Evolutionary conservation across 2,329 filamentous ascomycete species (phyloP), one percentile per base, ranked within the genome.

Genomic region (Venturiaceae sp.): DNA sequence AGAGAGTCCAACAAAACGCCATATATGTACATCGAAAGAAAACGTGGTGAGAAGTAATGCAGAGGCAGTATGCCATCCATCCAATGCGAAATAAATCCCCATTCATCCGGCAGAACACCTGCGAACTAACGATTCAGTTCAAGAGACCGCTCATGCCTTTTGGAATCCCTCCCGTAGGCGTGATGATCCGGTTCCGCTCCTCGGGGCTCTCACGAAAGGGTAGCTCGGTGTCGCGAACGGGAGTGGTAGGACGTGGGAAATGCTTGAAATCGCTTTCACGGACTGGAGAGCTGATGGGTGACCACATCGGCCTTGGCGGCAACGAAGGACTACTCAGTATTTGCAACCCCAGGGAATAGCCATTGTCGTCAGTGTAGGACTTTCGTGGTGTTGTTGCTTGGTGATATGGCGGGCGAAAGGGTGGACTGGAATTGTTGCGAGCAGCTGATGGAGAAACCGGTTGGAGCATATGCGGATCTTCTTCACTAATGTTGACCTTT

Each of bases 151-250:
- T 8, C 44, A 50, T 50, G 16, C 44, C 44, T 6, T 50, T 30
- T 16, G 44, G 44, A 50, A 50, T 50, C 28, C 23, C 23, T 30
- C 44, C 44, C 0, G 44, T 30, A n/a, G 55, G 55, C 1, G 39
- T 57, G 41, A 57, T 32, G 11, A 50, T 50, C 9, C 55, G 37
- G n/a, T 52, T 50, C n/a, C 55, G 37, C 44, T 57, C 55, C 37
- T 57, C 44, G 19, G 55, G 36, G 8, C 33, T 32, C 23, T 56
- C 53, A 19, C 36, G 34, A 11, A 16, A 13, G 30, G n/a, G 16
- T 23, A 8, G 33, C 23, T 56, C 26, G 9, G 37, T 19, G 11
- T 32, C 37, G 39, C 21, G 37, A 21, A 32, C 8, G 21, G 33
- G 53, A 39, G 53, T 37, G 21, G 26, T 5, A 7, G 53, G 28